These are phyloP conservation scores for Ophiocordyceps camponoti-leonardi DNA, from an alignment of 2,329 filamentous ascomycete genomes.

Conservation along the genomic window DNA sequence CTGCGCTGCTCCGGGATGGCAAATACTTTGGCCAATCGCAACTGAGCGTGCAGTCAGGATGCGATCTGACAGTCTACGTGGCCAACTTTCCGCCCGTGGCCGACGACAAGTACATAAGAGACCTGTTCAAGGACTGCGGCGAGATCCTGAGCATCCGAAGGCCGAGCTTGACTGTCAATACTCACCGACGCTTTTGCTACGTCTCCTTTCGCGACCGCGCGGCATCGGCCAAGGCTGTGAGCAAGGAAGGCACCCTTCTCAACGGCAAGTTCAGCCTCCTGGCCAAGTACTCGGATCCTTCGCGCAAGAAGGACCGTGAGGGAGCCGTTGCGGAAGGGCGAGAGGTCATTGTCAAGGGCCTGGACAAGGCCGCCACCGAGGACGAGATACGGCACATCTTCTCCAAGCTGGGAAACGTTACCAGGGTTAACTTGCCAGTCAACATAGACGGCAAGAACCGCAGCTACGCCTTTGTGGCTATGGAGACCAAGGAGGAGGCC, in stretches of 20 bases:
- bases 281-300: slow-evolving; percentile 73
- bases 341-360: slow-evolving; percentile 62
- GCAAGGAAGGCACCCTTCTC: slow-evolving; percentile 53
- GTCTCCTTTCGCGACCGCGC: slow-evolving; percentile 62
- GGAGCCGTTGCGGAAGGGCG: slow-evolving; percentile 75
- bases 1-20: slow-evolving; percentile 64
- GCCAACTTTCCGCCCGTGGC: slow-evolving; percentile 74
- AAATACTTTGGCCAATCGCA: slow-evolving; percentile 60
- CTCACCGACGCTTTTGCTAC: slow-evolving; percentile 86
- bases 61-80: slow-evolving; percentile 69
- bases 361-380: slow-evolving; percentile 46
- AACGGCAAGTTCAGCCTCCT: slow-evolving; percentile 52
- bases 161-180: slow-evolving; percentile 80
- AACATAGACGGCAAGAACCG: slow-evolving; percentile 51
- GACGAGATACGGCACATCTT: slow-evolving; percentile 56
- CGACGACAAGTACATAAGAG: slow-evolving; percentile 51
- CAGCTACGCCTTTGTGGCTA: slow-evolving; percentile 69
- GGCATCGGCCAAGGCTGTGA: slow-evolving; percentile 53
- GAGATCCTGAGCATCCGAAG: slow-evolving; percentile 75
- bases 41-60: slow-evolving; percentile 58
- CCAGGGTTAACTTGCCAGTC: slow-evolving; percentile 52
- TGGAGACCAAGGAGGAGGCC: slow-evolving; percentile 52
- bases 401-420: slow-evolving; percentile 56
- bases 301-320: slow-evolving; percentile 57
- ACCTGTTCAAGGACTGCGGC: slow-evolving; percentile 58